These are phyloP conservation scores for Penstemon davidsonii DNA, from an alignment of 257 asterid genomes.

Conservation along the genomic window DNA sequence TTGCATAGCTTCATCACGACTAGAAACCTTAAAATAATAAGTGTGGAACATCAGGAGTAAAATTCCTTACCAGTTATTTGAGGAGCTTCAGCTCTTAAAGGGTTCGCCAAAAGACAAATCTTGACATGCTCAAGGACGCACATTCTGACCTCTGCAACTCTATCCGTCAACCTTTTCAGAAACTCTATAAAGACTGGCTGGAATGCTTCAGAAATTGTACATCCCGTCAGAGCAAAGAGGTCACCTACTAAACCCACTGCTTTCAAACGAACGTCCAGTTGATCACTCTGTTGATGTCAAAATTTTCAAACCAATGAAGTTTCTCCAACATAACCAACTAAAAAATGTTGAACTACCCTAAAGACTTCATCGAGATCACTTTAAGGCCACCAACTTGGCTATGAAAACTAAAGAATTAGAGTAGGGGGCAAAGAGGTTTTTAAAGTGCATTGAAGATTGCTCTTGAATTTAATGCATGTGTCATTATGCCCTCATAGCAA, in stretches of 20 bases:
- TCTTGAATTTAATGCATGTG: slow-evolving; percentile 16
- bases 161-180: slow-evolving; percentile 86
- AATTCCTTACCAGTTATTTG: slow-evolving; percentile 72
- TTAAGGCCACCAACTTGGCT: slow-evolving; percentile 18
- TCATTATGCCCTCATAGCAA: slow-evolving; percentile 14
- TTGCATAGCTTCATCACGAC: slow-evolving; percentile 33
- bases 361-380: background rate
- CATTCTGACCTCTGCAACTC: slow-evolving; percentile 82
- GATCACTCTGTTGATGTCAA: slow-evolving; percentile 73
- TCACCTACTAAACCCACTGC: slow-evolving; percentile 87
- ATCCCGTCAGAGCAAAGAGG: slow-evolving; percentile 73
- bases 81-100: slow-evolving; percentile 74
- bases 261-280: slow-evolving; percentile 72
- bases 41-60: slow-evolving; percentile 11
- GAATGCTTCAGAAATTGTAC: slow-evolving; percentile 66
- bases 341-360: background rate
- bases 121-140: slow-evolving; percentile 78
- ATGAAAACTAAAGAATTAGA: background rate
- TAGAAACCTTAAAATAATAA: slow-evolving; percentile 24
- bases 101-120: slow-evolving; percentile 70
- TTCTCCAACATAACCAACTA: slow-evolving; percentile 23
- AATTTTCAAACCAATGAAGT: slow-evolving; percentile 26
- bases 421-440: slow-evolving; percentile 18
- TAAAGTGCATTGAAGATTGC: slow-evolving; percentile 9
- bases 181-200: slow-evolving; percentile 82